phyloP scores from a whole-genome alignment of 2,329 filamentous ascomycete genomes.

The Emericellopsis cladophorae region DNA sequence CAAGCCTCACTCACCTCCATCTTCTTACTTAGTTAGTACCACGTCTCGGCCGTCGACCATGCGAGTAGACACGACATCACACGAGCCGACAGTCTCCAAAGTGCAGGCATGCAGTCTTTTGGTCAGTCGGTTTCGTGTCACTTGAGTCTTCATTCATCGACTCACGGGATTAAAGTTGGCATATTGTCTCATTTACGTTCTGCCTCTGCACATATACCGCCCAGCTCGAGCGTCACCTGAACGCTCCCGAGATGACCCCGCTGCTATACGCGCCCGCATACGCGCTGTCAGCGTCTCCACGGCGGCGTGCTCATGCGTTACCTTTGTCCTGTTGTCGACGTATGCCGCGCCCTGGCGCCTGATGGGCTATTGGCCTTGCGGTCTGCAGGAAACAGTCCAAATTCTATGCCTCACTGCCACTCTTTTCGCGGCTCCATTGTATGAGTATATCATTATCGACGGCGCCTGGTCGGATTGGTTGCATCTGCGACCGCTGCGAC shows the following conservation, averaged over 20 bases:
- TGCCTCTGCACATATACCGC: slow-evolving; percentile 76
- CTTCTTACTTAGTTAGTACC: neutral
- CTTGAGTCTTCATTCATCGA: neutral
- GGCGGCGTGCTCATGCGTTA: slow-evolving; percentile 50
- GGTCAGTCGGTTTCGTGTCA: slow-evolving; percentile 7
- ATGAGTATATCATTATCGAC: slow-evolving; percentile 64
- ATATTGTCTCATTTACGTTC: slow-evolving; percentile 82
- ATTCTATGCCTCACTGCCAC: slow-evolving; percentile 60
- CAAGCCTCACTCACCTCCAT: neutral
- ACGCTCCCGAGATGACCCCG: slow-evolving; percentile 75
- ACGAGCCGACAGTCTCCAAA: slow-evolving; percentile 1
- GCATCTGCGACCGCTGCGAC: slow-evolving; percentile 37
- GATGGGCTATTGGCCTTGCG: slow-evolving; percentile 73
- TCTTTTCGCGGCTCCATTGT: slow-evolving; percentile 76
- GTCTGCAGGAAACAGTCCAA: slow-evolving; percentile 48
- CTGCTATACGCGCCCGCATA: slow-evolving; percentile 78
- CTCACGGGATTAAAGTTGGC: slow-evolving; percentile 36
- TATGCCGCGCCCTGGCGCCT: slow-evolving; percentile 42
- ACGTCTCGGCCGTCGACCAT: neutral
- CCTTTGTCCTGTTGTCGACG: slow-evolving; percentile 49
- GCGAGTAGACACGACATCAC: neutral
- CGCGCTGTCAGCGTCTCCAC: slow-evolving; percentile 69
- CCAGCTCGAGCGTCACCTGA: slow-evolving; percentile 67
- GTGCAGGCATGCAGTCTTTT: slow-evolving; percentile 14
- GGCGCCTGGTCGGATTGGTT: slow-evolving; percentile 56